phyloP scores from a whole-genome alignment of 2,329 filamentous ascomycete genomes.

The Colletotrichum magnum region DNA sequence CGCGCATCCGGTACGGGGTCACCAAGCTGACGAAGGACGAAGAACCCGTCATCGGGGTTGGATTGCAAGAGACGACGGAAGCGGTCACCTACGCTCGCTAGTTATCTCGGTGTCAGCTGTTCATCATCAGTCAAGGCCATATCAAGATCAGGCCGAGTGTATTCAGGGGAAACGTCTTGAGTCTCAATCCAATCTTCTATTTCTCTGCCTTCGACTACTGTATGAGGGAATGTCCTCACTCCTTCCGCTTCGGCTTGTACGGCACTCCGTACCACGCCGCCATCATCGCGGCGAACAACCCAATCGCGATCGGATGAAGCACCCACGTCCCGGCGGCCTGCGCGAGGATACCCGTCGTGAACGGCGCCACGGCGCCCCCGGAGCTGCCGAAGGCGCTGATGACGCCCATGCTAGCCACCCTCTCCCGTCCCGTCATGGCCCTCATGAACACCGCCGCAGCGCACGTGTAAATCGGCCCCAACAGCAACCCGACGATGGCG shows the following conservation, averaged over 20 bases:
- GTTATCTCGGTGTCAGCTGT: no score
- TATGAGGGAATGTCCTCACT: constrained; percentile 56
- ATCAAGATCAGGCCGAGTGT: no score
- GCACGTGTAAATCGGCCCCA: constrained; percentile 87
- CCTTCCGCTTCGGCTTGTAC: constrained; percentile 68
- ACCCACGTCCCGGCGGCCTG: constrained; percentile 75
- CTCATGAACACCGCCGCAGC: constrained; percentile 75
- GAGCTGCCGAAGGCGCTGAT: constrained; percentile 79
- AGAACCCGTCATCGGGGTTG: neutral
- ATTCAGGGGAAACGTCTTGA: neutral
- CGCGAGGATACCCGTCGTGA: constrained; percentile 75
- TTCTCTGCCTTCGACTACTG: neutral
- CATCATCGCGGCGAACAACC: constrained; percentile 75
- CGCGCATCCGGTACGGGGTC: neutral
- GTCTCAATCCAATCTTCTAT: neutral
- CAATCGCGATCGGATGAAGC: constrained; percentile 77
- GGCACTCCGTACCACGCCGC: constrained; percentile 75
- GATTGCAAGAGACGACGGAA: neutral
- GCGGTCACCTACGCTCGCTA: neutral
- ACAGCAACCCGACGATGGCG: constrained; percentile 78
- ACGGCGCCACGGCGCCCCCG: constrained; percentile 77
- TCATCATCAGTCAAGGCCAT: no score
- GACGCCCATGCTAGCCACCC: constrained; percentile 75
- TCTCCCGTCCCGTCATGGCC: constrained; percentile 70
- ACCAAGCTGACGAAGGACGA: constrained; percentile 17